These are phyloP conservation scores for Cladophialophora carrionii DNA, from an alignment of 2,329 filamentous ascomycete genomes.

Conservation along the genomic window DNA sequence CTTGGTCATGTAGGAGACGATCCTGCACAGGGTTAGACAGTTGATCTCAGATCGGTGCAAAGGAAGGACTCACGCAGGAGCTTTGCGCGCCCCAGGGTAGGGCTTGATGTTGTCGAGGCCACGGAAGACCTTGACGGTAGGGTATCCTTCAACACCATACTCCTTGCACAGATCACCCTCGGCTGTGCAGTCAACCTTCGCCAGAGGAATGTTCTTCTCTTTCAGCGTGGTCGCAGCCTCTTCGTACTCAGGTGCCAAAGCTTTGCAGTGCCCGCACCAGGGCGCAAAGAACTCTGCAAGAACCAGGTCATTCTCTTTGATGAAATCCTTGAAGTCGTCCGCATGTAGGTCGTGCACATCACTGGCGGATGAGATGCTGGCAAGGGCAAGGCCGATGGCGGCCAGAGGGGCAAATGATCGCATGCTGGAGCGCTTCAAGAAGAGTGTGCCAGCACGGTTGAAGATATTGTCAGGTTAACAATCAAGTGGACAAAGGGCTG, in stretches of 20 bases:
- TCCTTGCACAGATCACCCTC: conserved; percentile 88
- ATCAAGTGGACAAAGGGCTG: conserved; percentile 4
- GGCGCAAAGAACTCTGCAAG: conserved; percentile 97
- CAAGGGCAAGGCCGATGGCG: conserved; percentile 46
- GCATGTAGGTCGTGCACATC: conserved; percentile 84
- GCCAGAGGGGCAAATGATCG: conserved; percentile 39
- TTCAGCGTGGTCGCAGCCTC: conserved; percentile 54
- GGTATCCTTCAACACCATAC: conserved; percentile 94
- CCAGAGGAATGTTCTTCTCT: conserved; percentile 53
- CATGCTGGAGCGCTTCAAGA: conserved; percentile 25
- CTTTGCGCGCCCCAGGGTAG: conserved; percentile 89
- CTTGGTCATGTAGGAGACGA: conserved; percentile 93
- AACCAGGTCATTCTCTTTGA: conserved; percentile 83
- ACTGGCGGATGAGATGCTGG: conserved; percentile 56
- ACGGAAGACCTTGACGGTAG: conserved; percentile 98
- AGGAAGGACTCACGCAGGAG: conserved; percentile 60
- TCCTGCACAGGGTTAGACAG: conserved; percentile 47
- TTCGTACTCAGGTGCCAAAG: conserved; percentile 68
- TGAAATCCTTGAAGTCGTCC: conserved; percentile 83
- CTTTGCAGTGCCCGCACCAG: conserved; percentile 99
- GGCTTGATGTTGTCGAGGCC: conserved; percentile 77
- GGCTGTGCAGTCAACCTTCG: conserved; percentile 80
- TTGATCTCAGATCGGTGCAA: neutral
- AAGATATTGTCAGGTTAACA: conserved; percentile 2
- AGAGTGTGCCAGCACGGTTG: neutral